A percentile compares a stretch with the other conserved stretches of the same genome.
These are phyloP conservation scores for Globisporangium middletonii DNA, from an alignment of 352 stramenopile genomes.

Conservation along the genomic window DNA sequence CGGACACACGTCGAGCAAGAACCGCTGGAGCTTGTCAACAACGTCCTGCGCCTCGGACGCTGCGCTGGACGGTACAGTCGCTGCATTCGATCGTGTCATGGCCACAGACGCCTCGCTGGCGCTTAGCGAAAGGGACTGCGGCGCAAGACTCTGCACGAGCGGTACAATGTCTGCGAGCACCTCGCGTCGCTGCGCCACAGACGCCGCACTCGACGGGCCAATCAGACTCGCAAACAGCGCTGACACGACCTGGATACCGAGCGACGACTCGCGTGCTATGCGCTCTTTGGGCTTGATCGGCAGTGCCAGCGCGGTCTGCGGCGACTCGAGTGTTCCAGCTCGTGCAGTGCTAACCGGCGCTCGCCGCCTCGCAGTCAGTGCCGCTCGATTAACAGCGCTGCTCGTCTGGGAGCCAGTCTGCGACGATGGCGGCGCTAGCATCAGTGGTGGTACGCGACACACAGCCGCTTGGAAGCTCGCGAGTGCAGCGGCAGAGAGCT, in stretches of 20 bases:
- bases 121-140: slow-evolving; percentile 27
- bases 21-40: slow-evolving; percentile 33
- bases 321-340: neutral
- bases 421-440: neutral
- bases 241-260: slow-evolving; percentile 39
- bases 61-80: slow-evolving; percentile 2
- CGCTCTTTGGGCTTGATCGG: slow-evolving; percentile 25
- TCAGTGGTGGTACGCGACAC: neutral
- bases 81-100: neutral
- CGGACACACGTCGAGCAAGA: slow-evolving; percentile 39
- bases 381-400: too few species aligned
- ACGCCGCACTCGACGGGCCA: slow-evolving; percentile 12
- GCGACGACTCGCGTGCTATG: slow-evolving; percentile 23
- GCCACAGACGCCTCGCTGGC: too few species aligned
- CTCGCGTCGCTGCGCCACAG: slow-evolving; percentile 23
- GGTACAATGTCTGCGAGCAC: slow-evolving; percentile 43
- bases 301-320: too few species aligned
- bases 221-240: slow-evolving; percentile 27
- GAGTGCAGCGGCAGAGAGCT: slow-evolving; percentile 1
- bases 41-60: slow-evolving; percentile 14
- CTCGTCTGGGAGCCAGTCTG: too few species aligned
- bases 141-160: slow-evolving; percentile 28
- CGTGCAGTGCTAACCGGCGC: neutral
- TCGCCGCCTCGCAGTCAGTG: too few species aligned
- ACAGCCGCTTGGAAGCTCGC: slow-evolving; percentile 7